Percentiles rank a stretch among this genome's conserved stretches.
Evolutionary conservation across 768 basidiomycete species (phyloP).

Genomic region (Amanita exitialis): DNA sequence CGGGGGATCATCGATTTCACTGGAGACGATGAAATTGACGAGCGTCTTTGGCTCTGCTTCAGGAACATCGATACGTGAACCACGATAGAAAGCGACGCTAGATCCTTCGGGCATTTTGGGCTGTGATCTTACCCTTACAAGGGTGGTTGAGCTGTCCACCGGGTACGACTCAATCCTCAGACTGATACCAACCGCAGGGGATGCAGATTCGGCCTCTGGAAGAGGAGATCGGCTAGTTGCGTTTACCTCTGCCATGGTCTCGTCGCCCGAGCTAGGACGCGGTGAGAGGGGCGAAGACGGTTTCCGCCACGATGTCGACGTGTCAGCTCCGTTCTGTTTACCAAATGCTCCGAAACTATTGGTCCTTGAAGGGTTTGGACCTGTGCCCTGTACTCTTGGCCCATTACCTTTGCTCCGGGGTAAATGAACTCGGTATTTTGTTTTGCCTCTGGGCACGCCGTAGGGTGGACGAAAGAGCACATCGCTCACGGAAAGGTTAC

Average conservation of each 20-base stretch:
- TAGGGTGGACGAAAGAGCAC: constrained; percentile 44
- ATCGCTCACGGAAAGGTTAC: constrained; percentile 56
- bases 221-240: constrained; percentile 62
- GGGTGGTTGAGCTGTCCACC: constrained; percentile 9
- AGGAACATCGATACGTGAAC: constrained; percentile 43
- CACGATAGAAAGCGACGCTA: constrained; percentile 64
- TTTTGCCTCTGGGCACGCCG: constrained; percentile 26
- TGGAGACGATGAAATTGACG: constrained; percentile 72
- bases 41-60: constrained; percentile 34
- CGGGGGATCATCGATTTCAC: constrained; percentile 53
- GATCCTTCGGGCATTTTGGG: constrained; percentile 68
- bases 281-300: constrained; percentile 13
- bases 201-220: constrained; percentile 33
- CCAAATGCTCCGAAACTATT: constrained; percentile 30
- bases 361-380: constrained; percentile 13
- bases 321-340: constrained; percentile 29
- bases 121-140: constrained; percentile 38
- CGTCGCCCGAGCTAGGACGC: constrained; percentile 12
- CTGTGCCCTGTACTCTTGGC: constrained; percentile 22
- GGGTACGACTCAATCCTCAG: constrained; percentile 14
- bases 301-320: constrained; percentile 35
- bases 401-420: constrained; percentile 21
- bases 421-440: constrained; percentile 29
- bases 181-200: constrained; percentile 19
- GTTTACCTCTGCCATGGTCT: constrained; percentile 24